phyloP scores from a whole-genome alignment of 1,284 basidiomycete genomes.

The Leccinum fallax region DNA sequence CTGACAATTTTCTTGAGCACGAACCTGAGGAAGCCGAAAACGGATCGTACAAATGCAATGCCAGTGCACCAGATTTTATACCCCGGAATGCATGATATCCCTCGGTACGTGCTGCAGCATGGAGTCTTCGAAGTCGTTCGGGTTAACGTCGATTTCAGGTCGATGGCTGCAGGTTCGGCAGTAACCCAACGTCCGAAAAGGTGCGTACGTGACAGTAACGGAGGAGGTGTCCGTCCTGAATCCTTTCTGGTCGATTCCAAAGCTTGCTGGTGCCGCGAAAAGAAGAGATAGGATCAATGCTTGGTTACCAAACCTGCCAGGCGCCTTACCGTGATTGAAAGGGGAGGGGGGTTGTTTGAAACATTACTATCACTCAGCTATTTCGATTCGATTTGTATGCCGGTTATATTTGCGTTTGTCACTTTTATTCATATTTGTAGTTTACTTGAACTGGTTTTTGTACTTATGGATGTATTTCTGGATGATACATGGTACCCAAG shows the following conservation, averaged over 20 bases:
- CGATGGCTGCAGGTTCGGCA: not conserved
- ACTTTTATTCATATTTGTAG: not conserved
- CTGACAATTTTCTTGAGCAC: constrained; percentile 4
- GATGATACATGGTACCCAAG: not conserved
- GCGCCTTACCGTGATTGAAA: constrained; percentile 13
- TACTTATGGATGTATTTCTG: not conserved
- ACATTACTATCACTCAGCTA: not conserved
- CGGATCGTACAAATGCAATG: not conserved
- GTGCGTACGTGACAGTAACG: constrained; percentile 16
- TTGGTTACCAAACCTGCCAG: constrained; percentile 6
- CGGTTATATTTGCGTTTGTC: not conserved
- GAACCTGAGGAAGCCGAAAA: not conserved
- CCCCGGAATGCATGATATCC: constrained; percentile 2
- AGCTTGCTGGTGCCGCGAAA: not conserved
- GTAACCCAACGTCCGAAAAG: constrained; percentile 4
- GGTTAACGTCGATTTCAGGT: not conserved
- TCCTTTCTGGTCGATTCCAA: not conserved
- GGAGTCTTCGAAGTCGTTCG: not conserved
- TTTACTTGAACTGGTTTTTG: not conserved
- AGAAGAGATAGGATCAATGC: not conserved
- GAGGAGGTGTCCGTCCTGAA: not conserved
- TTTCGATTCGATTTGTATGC: constrained; percentile 13
- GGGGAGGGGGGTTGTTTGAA: not conserved
- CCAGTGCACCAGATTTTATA: constrained; percentile 8
- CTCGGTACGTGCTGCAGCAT: not conserved